These are phyloP conservation scores for Cornus kousa DNA, from an alignment of 148 eudicot species.

Conservation along the genomic window DNA sequence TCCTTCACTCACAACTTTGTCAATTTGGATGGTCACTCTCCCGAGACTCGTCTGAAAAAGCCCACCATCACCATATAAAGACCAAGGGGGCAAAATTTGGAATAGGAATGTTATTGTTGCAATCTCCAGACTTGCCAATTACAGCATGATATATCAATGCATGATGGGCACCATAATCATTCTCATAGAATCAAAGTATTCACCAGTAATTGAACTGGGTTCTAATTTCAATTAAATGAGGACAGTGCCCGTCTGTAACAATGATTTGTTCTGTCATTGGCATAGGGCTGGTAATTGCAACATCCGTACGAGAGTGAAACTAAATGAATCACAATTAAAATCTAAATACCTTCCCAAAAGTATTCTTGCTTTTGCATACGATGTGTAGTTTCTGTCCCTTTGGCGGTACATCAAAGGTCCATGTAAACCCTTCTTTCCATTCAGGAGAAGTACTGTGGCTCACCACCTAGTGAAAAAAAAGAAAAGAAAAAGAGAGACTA, in stretches of 20 bases:
- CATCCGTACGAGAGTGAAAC: too few relatives aligned
- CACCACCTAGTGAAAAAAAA: conserved; percentile 43
- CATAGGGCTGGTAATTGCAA: not conserved
- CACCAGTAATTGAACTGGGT: too few relatives aligned
- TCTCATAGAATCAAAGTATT: too few relatives aligned
- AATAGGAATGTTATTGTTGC: not conserved
- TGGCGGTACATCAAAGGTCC: conserved; percentile 87
- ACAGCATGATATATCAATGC: not conserved
- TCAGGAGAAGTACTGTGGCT: conserved; percentile 63
- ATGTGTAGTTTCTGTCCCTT: conserved; percentile 90
- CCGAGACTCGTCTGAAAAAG: conserved; percentile 66
- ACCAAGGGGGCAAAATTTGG: not conserved
- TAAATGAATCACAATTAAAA: conserved; percentile 5
- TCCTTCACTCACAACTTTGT: conserved; percentile 82
- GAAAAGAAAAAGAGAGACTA: not conserved
- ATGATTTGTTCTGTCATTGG: too few relatives aligned
- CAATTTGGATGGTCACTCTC: conserved; percentile 79
- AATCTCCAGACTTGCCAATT: not conserved
- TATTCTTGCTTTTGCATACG: conserved; percentile 71
- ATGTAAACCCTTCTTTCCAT: conserved; percentile 76
- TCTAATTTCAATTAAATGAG: too few relatives aligned
- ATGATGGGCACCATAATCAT: not conserved
- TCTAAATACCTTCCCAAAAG: conserved; percentile 69
- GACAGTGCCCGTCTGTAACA: too few relatives aligned
- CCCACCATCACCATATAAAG: conserved; percentile 11